A percentile compares a stretch with the other conserved stretches of the same genome.
phyloP scores from a whole-genome alignment of 805 yeast species.

The Ogataea methylovora region DNA sequence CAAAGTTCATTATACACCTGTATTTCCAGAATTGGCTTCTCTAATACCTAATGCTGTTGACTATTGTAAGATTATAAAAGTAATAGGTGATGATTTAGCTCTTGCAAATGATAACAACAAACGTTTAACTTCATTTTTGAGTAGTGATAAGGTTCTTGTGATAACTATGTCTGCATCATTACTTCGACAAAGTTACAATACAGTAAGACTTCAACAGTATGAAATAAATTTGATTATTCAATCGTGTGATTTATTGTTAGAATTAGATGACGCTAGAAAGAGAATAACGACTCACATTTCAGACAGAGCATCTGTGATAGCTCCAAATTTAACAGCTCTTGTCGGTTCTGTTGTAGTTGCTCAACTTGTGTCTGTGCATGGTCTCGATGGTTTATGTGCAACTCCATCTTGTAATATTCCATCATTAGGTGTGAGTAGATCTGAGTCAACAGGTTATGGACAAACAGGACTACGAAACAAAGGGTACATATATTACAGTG shows the following conservation, averaged over 20 bases:
- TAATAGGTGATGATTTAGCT: constrained; percentile 36
- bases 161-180: constrained; percentile 65
- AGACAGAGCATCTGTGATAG: constrained; percentile 45
- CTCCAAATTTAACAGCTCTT: constrained; percentile 74
- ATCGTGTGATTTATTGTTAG: constrained; percentile 38
- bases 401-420: constrained; percentile 84
- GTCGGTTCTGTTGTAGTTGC: constrained; percentile 71
- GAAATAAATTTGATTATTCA: constrained; percentile 31
- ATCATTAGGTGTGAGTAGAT: constrained; percentile 56
- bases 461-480: constrained; percentile 46
- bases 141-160: constrained; percentile 63
- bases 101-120: constrained; percentile 17
- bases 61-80: constrained; percentile 44
- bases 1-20: constrained; percentile 43
- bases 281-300: constrained; percentile 49
- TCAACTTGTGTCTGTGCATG: constrained; percentile 66
- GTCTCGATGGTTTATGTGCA: constrained; percentile 52
- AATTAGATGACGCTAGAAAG: constrained; percentile 34
- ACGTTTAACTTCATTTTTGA: constrained; percentile 34
- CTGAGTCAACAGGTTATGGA: constrained; percentile 31
- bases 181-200: constrained; percentile 29
- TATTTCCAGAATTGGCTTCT: constrained; percentile 66
- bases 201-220: constrained; percentile 7
- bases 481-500: constrained; percentile 62
- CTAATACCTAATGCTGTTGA: constrained; percentile 55